Conservation (phyloP, 2,329 filamentous ascomycete species). For the Talaromyces marneffei region DNA sequence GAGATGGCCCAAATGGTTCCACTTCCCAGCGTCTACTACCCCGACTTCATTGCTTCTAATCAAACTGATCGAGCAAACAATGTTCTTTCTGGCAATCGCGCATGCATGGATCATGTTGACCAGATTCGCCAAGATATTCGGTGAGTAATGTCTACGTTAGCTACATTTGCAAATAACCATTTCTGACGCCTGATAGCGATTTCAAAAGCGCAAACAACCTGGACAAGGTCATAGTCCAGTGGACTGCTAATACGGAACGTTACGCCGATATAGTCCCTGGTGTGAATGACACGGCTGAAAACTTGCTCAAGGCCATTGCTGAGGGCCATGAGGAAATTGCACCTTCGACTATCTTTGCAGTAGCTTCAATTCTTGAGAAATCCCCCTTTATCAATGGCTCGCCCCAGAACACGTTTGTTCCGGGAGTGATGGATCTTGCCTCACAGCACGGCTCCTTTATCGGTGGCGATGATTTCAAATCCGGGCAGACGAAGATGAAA, state of each 20-base stretch:
- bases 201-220: conserved; percentile 82
- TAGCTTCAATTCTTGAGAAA: conserved; percentile 85
- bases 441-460: conserved; percentile 85
- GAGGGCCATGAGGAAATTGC: conserved; percentile 83
- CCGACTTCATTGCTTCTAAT: conserved; percentile 98
- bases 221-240: conserved; percentile 94
- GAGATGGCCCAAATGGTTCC: conserved; percentile 87
- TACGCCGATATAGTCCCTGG: conserved; percentile 82
- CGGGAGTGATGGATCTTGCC: conserved; percentile 82
- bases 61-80: conserved; percentile 97
- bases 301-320: conserved; percentile 82
- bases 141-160: conserved; percentile 39
- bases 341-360: conserved; percentile 91
- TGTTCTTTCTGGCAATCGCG: conserved; percentile 78
- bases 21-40: conserved; percentile 94
- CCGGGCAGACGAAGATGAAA: conserved; percentile 99
- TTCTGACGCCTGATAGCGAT: conserved; percentile 50
- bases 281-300: conserved; percentile 94
- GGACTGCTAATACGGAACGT: conserved; percentile 98
- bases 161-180: neutral
- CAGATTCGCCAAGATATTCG: conserved; percentile 88
- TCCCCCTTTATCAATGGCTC: conserved; percentile 98
- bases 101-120: conserved; percentile 81
- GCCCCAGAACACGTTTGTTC: conserved; percentile 97
- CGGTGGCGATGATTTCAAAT: conserved; percentile 99